Percentiles rank a stretch among this genome's conserved stretches.
Conservation (phyloP, 169 alveolate species). For the Plasmodium malariae region DNA sequence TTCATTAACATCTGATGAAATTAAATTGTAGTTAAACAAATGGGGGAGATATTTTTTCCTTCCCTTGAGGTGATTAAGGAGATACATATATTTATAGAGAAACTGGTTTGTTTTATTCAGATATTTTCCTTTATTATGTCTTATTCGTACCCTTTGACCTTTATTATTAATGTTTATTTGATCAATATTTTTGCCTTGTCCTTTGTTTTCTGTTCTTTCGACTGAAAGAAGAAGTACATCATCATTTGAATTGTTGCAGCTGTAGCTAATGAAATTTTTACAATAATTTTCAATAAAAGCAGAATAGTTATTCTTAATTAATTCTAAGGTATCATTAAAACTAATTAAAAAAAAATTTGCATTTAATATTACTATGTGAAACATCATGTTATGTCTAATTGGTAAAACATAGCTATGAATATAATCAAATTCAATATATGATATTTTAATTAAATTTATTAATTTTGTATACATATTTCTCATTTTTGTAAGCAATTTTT, state of each 20-base stretch:
- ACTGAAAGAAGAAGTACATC: slow-evolving; percentile 17
- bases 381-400: neutral
- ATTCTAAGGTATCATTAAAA: slow-evolving; percentile 25
- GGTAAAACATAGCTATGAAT: slow-evolving; percentile 50
- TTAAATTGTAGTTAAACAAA: neutral
- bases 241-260: neutral
- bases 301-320: slow-evolving; percentile 20
- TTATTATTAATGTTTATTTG: too few relatives aligned
- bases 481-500: slow-evolving; percentile 3
- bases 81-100: neutral
- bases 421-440: slow-evolving; percentile 8
- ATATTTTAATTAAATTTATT: neutral
- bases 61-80: neutral
- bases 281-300: slow-evolving; percentile 1
- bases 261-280: neutral
- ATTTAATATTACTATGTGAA: slow-evolving; percentile 19
- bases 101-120: too few relatives aligned
- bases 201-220: neutral
- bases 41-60: neutral
- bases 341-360: slow-evolving; percentile 25
- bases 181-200: neutral
- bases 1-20: neutral
- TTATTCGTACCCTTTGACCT: too few relatives aligned
- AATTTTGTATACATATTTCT: neutral
- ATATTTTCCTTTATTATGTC: too few relatives aligned